Conservation (phyloP, 257 asterid species). For the Knoxia roxburghii region DNA sequence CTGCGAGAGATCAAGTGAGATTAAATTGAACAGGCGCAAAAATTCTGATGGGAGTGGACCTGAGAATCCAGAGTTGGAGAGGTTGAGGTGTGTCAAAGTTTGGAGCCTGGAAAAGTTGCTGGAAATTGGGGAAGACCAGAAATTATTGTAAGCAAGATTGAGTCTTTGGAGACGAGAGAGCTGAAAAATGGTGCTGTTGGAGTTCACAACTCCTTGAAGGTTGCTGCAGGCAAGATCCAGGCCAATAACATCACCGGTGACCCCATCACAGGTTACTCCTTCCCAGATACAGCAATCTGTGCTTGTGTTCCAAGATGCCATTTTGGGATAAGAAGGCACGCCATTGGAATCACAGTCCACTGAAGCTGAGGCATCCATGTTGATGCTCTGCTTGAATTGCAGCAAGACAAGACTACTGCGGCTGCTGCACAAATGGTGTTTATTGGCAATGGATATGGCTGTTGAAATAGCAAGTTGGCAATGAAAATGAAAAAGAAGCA, state of each 20-base stretch:
- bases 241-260: slow-evolving; percentile 15
- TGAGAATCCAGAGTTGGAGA: slow-evolving; percentile 14
- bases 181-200: slow-evolving; percentile 12
- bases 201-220: slow-evolving; percentile 16
- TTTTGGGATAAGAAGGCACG: slow-evolving; percentile 9
- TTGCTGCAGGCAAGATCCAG: slow-evolving; percentile 21
- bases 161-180: slow-evolving; percentile 10
- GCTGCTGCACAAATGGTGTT: slow-evolving; percentile 5
- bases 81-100: slow-evolving; percentile 14
- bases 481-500: background rate
- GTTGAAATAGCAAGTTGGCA: background rate
- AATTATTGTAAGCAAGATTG: slow-evolving; percentile 22
- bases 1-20: slow-evolving; percentile 12
- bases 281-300: slow-evolving; percentile 19
- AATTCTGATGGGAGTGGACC: slow-evolving; percentile 21
- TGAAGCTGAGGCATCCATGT: slow-evolving; percentile 10
- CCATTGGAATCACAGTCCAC: background rate
- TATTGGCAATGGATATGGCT: background rate
- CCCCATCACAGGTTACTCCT: slow-evolving; percentile 11
- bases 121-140: slow-evolving; percentile 12
- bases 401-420: slow-evolving; percentile 13
- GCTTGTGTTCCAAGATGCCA: slow-evolving; percentile 9
- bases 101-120: background rate
- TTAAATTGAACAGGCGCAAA: slow-evolving; percentile 8
- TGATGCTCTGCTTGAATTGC: slow-evolving; percentile 11